These are phyloP conservation scores for Moelleriella libera DNA, from an alignment of 2,329 filamentous ascomycete genomes.

Conservation along the genomic window DNA sequence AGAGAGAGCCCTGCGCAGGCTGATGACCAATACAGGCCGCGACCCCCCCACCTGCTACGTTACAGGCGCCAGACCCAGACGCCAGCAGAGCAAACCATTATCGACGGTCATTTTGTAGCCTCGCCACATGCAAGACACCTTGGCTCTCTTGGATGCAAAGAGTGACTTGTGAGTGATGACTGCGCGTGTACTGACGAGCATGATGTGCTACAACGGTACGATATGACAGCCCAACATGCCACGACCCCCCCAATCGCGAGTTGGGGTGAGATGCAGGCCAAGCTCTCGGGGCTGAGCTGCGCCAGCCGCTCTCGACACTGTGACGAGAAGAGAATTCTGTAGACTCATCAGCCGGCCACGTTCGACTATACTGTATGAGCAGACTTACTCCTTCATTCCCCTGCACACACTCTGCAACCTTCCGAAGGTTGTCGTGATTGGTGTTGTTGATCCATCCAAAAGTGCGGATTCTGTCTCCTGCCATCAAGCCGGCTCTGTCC, in stretches of 20 bases:
- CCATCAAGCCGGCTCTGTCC: slow-evolving; percentile 62
- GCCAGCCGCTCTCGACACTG: slow-evolving; percentile 37
- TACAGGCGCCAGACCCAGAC: too few species aligned
- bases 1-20: too few species aligned
- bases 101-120: too few species aligned
- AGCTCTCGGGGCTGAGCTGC: slow-evolving; percentile 38
- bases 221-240: slow-evolving; percentile 86
- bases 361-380: not conserved
- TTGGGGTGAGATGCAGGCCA: slow-evolving; percentile 59
- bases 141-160: too few species aligned
- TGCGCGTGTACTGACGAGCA: too few species aligned
- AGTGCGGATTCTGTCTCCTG: slow-evolving; percentile 66
- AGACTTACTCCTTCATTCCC: slow-evolving; percentile 73
- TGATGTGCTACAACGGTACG: slow-evolving; percentile 47
- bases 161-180: too few species aligned
- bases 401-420: slow-evolving; percentile 80
- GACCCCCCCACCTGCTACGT: too few species aligned
- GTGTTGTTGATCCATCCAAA: slow-evolving; percentile 75
- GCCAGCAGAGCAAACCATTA: too few species aligned
- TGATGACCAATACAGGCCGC: too few species aligned
- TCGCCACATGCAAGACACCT: too few species aligned
- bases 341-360: not conserved
- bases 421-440: slow-evolving; percentile 77
- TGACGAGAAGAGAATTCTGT: slow-evolving; percentile 58
- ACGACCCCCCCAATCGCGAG: slow-evolving; percentile 76